Percentiles rank a stretch among this genome's conserved stretches.
Conservation (phyloP, 305 asterid species). For the Solanum hybrid region DNA sequence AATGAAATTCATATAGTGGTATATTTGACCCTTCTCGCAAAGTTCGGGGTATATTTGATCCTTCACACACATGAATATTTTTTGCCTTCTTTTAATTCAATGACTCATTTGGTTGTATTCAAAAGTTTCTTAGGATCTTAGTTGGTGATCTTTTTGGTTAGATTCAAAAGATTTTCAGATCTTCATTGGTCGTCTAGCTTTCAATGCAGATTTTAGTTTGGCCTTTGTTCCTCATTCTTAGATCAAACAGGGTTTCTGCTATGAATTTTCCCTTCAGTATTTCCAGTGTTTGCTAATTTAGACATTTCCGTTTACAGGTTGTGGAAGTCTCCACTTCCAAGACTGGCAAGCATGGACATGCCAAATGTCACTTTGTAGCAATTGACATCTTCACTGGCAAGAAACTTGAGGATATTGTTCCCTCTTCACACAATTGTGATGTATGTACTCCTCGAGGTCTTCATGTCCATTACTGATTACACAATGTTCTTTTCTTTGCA, state of each 20-base stretch:
- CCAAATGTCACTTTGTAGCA: constrained; percentile 81
- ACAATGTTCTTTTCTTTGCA: background rate
- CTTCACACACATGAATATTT: too few species aligned
- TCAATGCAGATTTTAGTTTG: background rate
- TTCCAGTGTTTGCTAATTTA: background rate
- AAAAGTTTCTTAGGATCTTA: too few species aligned
- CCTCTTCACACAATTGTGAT: constrained; percentile 82
- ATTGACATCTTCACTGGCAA: constrained; percentile 74
- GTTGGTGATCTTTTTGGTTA: too few species aligned
- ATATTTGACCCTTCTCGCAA: too few species aligned
- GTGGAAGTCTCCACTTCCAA: constrained; percentile 89
- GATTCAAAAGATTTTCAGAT: too few species aligned
- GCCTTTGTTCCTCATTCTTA: background rate
- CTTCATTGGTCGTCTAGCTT: too few species aligned
- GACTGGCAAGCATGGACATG: constrained; percentile 92
- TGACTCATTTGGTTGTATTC: too few species aligned
- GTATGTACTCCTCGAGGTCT: constrained; percentile 18
- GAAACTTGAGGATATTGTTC: constrained; percentile 87
- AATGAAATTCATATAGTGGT: too few species aligned
- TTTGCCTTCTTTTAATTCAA: too few species aligned
- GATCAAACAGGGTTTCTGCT: background rate
- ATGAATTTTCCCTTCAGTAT: background rate
- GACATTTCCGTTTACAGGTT: constrained; percentile 27
- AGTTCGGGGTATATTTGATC: too few species aligned
- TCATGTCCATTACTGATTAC: background rate